Conservation (phyloP, 768 basidiomycete genomes). For the Amanita rimosa region DNA sequence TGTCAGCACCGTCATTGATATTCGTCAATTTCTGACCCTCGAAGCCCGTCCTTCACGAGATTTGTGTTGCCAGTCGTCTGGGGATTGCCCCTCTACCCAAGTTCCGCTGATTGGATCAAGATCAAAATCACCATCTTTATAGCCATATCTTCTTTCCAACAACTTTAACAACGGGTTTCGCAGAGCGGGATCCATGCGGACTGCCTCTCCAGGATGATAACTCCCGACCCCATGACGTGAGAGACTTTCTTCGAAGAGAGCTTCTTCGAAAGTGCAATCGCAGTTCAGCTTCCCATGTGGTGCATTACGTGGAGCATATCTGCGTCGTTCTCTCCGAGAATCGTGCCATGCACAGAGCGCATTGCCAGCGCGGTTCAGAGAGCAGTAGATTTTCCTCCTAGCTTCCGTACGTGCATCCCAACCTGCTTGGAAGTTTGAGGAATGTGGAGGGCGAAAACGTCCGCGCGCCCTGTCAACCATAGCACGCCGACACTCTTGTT, state of each 20-base stretch:
- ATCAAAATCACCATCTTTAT: conserved; percentile 82
- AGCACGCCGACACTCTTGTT: conserved; percentile 43
- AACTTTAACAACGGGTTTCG: conserved; percentile 71
- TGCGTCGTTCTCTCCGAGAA: conserved; percentile 71
- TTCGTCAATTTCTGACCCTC: conserved; percentile 16
- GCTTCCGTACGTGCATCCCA: conserved; percentile 72
- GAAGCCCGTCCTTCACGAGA: conserved; percentile 24
- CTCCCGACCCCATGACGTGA: conserved; percentile 70
- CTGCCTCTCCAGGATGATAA: conserved; percentile 74
- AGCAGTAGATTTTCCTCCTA: conserved; percentile 62
- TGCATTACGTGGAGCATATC: conserved; percentile 69
- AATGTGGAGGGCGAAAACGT: conserved; percentile 24
- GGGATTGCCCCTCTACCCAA: conserved; percentile 63
- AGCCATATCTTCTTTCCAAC: conserved; percentile 61
- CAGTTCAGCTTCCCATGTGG: conserved; percentile 74
- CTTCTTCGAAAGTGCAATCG: conserved; percentile 76
- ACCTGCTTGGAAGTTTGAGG: conserved; percentile 40
- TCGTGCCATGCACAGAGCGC: conserved; percentile 89
- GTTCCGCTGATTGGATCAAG: conserved; percentile 48
- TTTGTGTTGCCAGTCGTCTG: conserved; percentile 50
- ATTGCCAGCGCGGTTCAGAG: conserved; percentile 79
- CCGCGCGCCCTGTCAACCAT: conserved; percentile 15
- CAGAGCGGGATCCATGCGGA: conserved; percentile 83
- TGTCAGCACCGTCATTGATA: conserved; percentile 11
- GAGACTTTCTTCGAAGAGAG: conserved; percentile 79